Conservation (phyloP, 1,284 basidiomycete genomes). For the Pyrrhoderma lamaoense region DNA sequence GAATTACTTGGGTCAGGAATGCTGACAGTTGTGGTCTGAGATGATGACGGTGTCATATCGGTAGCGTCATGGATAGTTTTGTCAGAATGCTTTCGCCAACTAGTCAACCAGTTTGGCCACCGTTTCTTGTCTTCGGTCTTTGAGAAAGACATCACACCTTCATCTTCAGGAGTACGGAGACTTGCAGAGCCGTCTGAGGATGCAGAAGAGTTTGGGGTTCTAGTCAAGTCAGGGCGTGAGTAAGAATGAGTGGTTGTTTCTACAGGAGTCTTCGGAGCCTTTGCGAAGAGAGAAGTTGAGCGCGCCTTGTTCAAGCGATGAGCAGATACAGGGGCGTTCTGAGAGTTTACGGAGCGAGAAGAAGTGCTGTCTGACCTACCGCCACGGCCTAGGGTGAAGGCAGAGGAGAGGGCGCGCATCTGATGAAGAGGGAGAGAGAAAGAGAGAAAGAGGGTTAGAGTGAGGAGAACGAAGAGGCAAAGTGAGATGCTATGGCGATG, state of each 20-base stretch:
- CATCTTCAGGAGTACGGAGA: slow-evolving; percentile 55
- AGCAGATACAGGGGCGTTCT: slow-evolving; percentile 20
- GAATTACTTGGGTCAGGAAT: not conserved
- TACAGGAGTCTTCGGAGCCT: slow-evolving; percentile 23
- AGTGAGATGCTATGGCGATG: not conserved
- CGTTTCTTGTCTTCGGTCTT: slow-evolving; percentile 37
- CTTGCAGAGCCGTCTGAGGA: slow-evolving; percentile 55
- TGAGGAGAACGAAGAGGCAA: too few species aligned
- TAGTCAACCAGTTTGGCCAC: slow-evolving; percentile 33
- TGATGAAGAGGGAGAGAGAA: slow-evolving; percentile 15
- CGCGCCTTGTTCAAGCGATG: slow-evolving; percentile 12
- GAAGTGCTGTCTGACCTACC: slow-evolving; percentile 36
- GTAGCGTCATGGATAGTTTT: not conserved
- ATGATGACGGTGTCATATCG: not conserved
- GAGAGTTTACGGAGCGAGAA: slow-evolving; percentile 18
- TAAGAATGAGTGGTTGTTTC: slow-evolving; percentile 13
- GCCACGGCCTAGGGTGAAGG: slow-evolving; percentile 44
- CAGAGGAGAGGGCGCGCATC: slow-evolving; percentile 51
- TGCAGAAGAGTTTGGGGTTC: slow-evolving; percentile 40
- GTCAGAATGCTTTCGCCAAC: slow-evolving; percentile 36
- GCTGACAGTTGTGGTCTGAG: slow-evolving; percentile 11
- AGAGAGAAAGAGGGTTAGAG: slow-evolving; percentile 18
- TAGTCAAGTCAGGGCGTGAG: slow-evolving; percentile 19
- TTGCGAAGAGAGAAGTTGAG: slow-evolving; percentile 21
- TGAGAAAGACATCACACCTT: slow-evolving; percentile 33